Conservation (phyloP, 2,329 filamentous ascomycete genomes). For the Aspergillus terreus region DNA sequence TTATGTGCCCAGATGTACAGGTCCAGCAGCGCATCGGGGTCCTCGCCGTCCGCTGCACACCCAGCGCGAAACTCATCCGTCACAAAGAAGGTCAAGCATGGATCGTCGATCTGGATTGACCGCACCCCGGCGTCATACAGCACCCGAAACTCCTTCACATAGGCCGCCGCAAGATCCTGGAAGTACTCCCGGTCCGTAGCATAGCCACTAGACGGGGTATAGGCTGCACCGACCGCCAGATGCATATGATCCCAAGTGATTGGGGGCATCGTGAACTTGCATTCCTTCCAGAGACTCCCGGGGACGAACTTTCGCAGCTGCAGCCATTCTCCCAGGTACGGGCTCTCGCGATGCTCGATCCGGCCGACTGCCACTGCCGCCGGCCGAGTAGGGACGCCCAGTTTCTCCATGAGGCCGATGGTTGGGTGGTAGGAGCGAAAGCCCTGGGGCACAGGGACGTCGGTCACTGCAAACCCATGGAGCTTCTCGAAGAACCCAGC, state of each 20-base stretch:
- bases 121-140: too few species aligned
- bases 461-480: neutral
- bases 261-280: too few species aligned
- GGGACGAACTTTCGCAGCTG: neutral
- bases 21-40: neutral
- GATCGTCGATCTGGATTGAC: neutral
- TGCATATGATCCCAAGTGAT: neutral
- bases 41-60: neutral
- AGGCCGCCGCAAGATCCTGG: neutral
- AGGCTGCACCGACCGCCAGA: neutral
- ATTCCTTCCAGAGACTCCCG: neutral
- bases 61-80: neutral
- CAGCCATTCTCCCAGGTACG: neutral
- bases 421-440: neutral
- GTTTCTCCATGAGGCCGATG: neutral
- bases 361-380: neutral
- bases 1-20: neutral
- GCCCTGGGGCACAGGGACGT: neutral
- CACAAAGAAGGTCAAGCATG: neutral
- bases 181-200: neutral
- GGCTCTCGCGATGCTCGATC: neutral
- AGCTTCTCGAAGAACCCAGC: too few species aligned
- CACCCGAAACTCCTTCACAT: neutral
- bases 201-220: neutral
- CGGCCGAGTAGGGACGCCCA: neutral